A percentile compares a stretch with the other conserved stretches of the same genome.
Conservation (phyloP, 2,329 filamentous ascomycete genomes). For the Nannizziopsis arthrosporioides region DNA sequence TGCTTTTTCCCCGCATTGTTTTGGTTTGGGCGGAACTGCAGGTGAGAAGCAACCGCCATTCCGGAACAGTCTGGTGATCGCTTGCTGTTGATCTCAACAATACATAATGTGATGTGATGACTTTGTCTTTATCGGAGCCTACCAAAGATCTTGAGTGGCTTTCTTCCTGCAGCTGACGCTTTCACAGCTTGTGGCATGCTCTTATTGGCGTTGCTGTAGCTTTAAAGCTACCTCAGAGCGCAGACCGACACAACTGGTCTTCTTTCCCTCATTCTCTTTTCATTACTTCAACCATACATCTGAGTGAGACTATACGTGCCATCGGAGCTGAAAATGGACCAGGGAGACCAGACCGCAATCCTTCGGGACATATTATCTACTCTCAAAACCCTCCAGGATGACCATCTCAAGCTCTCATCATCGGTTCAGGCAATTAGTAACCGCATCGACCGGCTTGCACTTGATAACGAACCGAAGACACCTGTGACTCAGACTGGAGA, state of each 20-base stretch:
- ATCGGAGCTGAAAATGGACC: conserved; percentile 3
- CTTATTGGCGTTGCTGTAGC: conserved; percentile 1
- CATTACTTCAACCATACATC: not conserved
- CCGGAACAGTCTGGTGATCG: too few species aligned
- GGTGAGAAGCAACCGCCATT: too few species aligned
- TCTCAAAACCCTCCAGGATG: conserved; percentile 11
- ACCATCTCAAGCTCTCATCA: conserved; percentile 8
- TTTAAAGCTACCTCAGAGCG: not conserved
- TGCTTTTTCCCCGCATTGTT: too few species aligned
- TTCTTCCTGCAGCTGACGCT: too few species aligned
- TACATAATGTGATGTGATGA: too few species aligned
- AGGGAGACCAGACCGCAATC: conserved; percentile 5
- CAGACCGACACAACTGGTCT: not conserved
- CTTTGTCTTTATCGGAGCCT: too few species aligned
- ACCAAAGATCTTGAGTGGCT: too few species aligned
- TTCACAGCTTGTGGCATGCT: conserved; percentile 6
- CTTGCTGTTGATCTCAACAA: too few species aligned
- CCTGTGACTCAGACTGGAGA: not conserved
- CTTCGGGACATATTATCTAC: conserved; percentile 9
- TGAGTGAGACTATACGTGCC: not conserved
- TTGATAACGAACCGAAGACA: conserved; percentile 3
- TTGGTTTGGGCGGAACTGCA: too few species aligned
- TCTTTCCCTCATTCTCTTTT: not conserved
- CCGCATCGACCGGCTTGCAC: conserved; percentile 8
- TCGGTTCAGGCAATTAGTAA: conserved; percentile 3